These are phyloP conservation scores for Pseudonitzschia pungens DNA, from an alignment of 108 stramenopile genomes.

Conservation along the genomic window DNA sequence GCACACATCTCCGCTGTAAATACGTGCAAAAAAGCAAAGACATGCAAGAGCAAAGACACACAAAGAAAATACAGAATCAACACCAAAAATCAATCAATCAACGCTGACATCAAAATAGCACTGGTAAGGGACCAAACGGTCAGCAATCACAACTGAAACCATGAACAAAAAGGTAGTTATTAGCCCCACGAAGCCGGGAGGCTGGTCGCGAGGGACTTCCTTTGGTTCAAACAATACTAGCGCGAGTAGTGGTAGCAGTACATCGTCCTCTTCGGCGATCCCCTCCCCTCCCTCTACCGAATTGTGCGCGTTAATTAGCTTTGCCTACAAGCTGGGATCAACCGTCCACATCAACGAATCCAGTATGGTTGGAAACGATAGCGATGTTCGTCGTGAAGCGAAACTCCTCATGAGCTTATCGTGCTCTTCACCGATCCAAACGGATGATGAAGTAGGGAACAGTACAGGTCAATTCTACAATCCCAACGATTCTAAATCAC, in stretches of 20 bases:
- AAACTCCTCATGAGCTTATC: conserved; percentile 80
- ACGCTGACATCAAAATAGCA: background rate
- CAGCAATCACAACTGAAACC: background rate
- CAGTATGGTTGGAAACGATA: conserved; percentile 39
- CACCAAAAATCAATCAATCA: background rate
- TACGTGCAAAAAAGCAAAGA: conserved; percentile 5
- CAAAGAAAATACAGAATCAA: background rate
- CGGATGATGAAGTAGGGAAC: background rate
- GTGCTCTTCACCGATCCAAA: conserved; percentile 23
- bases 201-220: conserved; percentile 5
- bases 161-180: background rate
- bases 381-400: conserved; percentile 67
- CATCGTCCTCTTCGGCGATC: background rate
- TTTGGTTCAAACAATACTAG: background rate
- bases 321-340: conserved; percentile 57
- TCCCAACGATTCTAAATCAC: background rate
- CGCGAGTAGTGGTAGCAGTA: background rate
- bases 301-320: conserved; percentile 60
- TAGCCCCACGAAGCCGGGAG: background rate
- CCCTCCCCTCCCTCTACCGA: conserved; percentile 37
- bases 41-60: background rate
- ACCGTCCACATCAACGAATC: conserved; percentile 48
- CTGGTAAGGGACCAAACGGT: background rate
- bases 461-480: background rate
- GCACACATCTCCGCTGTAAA: conserved; percentile 2